These are phyloP conservation scores for Calocybe indica DNA, from an alignment of 768 basidiomycete species.

Conservation along the genomic window DNA sequence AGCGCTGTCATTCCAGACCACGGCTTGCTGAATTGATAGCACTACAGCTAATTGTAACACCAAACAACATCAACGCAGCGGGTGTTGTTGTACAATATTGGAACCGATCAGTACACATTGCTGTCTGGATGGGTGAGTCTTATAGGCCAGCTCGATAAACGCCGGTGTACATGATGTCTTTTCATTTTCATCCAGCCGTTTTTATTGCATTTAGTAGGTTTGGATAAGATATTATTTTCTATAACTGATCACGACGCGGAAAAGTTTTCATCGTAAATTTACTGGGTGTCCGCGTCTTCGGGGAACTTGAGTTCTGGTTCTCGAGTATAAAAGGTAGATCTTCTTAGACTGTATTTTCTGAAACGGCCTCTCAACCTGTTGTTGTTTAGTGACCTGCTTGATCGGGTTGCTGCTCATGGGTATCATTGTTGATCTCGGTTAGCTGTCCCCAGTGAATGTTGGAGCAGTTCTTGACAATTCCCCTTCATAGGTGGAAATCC, in stretches of 20 bases:
- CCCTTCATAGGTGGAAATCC: slow-evolving; percentile 42
- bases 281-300: slow-evolving; percentile 60
- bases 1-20: background rate
- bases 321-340: slow-evolving; percentile 59
- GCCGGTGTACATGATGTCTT: background rate
- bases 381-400: slow-evolving; percentile 29
- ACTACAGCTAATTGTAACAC: slow-evolving; percentile 52
- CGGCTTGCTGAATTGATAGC: slow-evolving; percentile 1
- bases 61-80: slow-evolving; percentile 61
- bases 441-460: slow-evolving; percentile 27
- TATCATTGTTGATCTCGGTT: slow-evolving; percentile 62
- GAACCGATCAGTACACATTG: slow-evolving; percentile 36
- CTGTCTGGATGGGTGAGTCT: slow-evolving; percentile 52
- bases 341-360: slow-evolving; percentile 9
- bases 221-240: background rate
- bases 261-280: slow-evolving; percentile 52
- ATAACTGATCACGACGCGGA: background rate
- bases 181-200: slow-evolving; percentile 29
- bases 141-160: background rate
- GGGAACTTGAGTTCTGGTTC: slow-evolving; percentile 73
- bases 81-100: slow-evolving; percentile 48
- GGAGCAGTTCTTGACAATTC: slow-evolving; percentile 22
- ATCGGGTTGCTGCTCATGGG: slow-evolving; percentile 52
- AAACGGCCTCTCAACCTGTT: background rate
- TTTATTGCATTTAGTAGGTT: slow-evolving; percentile 51